These are phyloP conservation scores for Trichoderma gracile DNA, from an alignment of 2,329 filamentous ascomycete species.

Conservation along the genomic window DNA sequence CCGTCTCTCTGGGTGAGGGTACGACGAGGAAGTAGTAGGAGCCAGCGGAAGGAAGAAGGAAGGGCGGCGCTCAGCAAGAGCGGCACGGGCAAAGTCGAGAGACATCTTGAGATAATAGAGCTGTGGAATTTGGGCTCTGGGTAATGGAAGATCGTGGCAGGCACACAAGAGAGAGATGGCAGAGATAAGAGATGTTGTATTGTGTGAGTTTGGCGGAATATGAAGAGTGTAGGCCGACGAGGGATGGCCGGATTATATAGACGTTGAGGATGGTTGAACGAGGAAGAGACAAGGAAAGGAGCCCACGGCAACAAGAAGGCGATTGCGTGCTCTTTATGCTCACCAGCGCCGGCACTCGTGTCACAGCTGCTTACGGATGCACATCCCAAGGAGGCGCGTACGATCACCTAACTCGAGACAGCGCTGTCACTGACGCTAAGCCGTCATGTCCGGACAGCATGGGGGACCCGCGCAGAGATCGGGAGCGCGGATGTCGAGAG, in stretches of 20 bases:
- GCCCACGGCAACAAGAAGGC: constrained; percentile 29
- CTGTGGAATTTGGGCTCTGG: not conserved
- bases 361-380: constrained; percentile 3
- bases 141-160: not conserved
- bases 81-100: constrained; percentile 26
- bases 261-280: constrained; percentile 11
- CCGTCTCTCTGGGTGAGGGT: constrained; percentile 47
- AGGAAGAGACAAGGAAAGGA: constrained; percentile 18
- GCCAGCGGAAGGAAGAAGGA: constrained; percentile 56
- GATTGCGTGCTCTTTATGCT: constrained; percentile 35
- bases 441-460: constrained; percentile 4
- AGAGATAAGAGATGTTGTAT: not conserved
- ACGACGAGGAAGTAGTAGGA: constrained; percentile 59
- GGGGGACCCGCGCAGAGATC: constrained; percentile 22
- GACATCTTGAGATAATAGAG: constrained; percentile 15
- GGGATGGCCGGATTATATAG: constrained; percentile 7
- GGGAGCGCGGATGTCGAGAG: constrained; percentile 16
- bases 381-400: constrained; percentile 8
- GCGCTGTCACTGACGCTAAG: constrained; percentile 13
- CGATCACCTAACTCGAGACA: constrained; percentile 6
- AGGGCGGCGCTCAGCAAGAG: constrained; percentile 24
- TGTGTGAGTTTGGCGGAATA: not conserved
- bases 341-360: constrained; percentile 13
- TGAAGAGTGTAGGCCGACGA: not conserved
- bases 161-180: not conserved